These are phyloP conservation scores for Monosporozyma unispora DNA, from an alignment of 805 yeast genomes.

Conservation along the genomic window DNA sequence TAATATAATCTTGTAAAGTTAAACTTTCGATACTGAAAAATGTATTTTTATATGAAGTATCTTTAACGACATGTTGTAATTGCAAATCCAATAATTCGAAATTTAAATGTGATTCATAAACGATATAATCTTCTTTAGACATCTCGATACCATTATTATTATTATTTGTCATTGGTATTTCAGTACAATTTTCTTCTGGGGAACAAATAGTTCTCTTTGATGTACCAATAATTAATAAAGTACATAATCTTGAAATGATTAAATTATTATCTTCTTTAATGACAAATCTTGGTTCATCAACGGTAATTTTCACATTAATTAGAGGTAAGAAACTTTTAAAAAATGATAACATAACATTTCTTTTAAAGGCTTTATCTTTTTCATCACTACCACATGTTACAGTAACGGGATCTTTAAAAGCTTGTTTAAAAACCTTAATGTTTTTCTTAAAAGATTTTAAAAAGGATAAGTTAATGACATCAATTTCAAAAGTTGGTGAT, in stretches of 20 bases:
- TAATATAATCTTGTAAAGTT: conserved; percentile 15
- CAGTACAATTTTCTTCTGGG: neutral
- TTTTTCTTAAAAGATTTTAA: conserved; percentile 27
- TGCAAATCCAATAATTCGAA: conserved; percentile 19
- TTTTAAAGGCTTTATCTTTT: neutral
- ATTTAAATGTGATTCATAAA: conserved; percentile 13
- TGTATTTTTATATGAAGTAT: conserved; percentile 10
- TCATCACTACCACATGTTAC: conserved; percentile 6
- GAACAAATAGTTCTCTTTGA: conserved; percentile 13
- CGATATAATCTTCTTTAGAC: conserved; percentile 6
- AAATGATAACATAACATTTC: conserved; percentile 5
- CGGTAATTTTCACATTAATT: conserved; percentile 29
- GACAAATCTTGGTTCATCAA: conserved; percentile 34
- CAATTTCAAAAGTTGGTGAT: conserved; percentile 38
- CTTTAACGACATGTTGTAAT: conserved; percentile 16
- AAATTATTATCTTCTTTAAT: conserved; percentile 27
- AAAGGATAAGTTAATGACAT: conserved; percentile 33
- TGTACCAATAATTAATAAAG: conserved; percentile 16
- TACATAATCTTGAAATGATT: conserved; percentile 25
- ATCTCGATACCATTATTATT: neutral
- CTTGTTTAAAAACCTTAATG: conserved; percentile 20
- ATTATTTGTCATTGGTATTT: neutral
- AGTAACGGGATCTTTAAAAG: conserved; percentile 9
- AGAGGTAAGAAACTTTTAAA: conserved; percentile 28
- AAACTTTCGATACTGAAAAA: conserved; percentile 18